A percentile compares a stretch with the other conserved stretches of the same genome.
Conservation (phyloP, 2,329 filamentous ascomycete genomes). For the Botrytis fragariae region DNA sequence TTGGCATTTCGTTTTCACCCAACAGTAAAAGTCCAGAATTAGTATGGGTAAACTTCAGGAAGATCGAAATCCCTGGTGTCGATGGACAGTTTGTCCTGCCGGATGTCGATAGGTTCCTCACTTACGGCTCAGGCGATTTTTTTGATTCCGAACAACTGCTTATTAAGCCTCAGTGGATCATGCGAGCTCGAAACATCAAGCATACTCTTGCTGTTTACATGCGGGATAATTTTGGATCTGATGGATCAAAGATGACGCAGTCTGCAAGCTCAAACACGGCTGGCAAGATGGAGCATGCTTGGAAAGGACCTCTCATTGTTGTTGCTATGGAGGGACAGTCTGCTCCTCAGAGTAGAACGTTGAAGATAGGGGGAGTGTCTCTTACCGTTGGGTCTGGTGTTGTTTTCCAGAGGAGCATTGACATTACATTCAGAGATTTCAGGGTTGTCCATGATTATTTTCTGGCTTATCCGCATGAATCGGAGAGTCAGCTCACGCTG, state of each 20-base stretch:
- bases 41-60: background rate
- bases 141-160: background rate
- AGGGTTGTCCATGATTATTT: conserved; percentile 14
- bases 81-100: background rate
- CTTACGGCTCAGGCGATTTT: background rate
- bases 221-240: conserved; percentile 1
- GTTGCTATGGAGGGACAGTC: background rate
- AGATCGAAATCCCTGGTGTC: background rate
- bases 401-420: background rate
- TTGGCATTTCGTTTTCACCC: background rate
- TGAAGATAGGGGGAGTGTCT: background rate
- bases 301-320: background rate
- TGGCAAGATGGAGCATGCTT: background rate
- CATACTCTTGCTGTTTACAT: background rate
- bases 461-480: background rate
- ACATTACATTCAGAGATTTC: conserved; percentile 6
- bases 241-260: conserved; percentile 2
- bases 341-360: background rate
- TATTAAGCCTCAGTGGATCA: background rate
- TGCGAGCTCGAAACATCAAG: background rate
- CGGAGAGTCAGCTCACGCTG: background rate
- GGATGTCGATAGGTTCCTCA: background rate
- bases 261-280: background rate
- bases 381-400: background rate
- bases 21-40: background rate